Evolutionary conservation across 768 basidiomycete species (phyloP).

Genomic region (Cyclocybe aegerita): DNA sequence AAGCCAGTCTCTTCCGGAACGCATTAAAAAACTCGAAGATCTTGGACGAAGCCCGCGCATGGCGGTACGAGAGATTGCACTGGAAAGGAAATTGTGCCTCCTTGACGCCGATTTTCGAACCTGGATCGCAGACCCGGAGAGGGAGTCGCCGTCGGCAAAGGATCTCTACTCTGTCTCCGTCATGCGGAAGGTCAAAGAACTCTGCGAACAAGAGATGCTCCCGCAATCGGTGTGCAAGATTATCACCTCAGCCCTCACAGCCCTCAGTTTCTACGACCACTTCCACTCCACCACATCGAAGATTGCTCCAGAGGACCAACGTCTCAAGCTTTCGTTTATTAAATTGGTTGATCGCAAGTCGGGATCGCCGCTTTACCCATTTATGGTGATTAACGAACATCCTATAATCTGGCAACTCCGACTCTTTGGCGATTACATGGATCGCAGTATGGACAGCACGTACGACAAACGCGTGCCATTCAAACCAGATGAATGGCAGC

Average conservation of each 20-base stretch:
- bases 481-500: conserved; percentile 71
- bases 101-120: conserved; percentile 48
- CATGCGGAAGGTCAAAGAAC: conserved; percentile 48
- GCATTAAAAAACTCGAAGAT: conserved; percentile 30
- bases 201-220: conserved; percentile 35
- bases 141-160: conserved; percentile 33
- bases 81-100: conserved; percentile 52
- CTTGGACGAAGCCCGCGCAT: conserved; percentile 46
- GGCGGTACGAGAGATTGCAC: conserved; percentile 39
- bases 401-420: conserved; percentile 67
- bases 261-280: conserved; percentile 49
- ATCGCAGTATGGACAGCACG: conserved; percentile 65
- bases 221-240: conserved; percentile 32
- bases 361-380: conserved; percentile 37
- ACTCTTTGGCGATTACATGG: conserved; percentile 72
- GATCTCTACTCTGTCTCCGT: conserved; percentile 48
- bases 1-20: conserved; percentile 30
- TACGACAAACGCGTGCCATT: conserved; percentile 60
- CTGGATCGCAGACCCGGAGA: conserved; percentile 51
- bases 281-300: conserved; percentile 20
- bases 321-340: conserved; percentile 50
- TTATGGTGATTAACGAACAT: conserved; percentile 56
- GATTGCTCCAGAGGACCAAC: conserved; percentile 20
- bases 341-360: conserved; percentile 53
- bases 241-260: conserved; percentile 37